A percentile compares a stretch with the other conserved stretches of the same genome.
These are phyloP conservation scores for Termitomyces sp. DNA, from an alignment of 768 basidiomycete genomes.

Conservation along the genomic window DNA sequence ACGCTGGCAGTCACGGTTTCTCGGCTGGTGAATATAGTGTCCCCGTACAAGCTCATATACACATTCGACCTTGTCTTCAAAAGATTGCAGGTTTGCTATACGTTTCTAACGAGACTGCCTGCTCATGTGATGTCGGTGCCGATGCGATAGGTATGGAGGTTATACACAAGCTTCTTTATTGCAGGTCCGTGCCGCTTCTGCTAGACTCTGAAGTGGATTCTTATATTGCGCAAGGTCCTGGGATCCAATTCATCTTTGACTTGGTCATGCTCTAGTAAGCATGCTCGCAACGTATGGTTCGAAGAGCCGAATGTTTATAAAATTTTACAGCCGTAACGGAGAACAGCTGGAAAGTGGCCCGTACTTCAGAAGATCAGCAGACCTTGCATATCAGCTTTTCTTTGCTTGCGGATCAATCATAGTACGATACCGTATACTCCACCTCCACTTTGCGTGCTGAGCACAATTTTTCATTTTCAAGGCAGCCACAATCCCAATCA, in stretches of 20 bases:
- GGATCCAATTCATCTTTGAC: slow-evolving; percentile 58
- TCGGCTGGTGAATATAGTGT: slow-evolving; percentile 46
- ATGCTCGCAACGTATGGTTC: neutral
- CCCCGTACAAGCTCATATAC: slow-evolving; percentile 51
- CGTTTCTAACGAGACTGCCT: neutral
- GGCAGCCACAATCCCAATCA: slow-evolving; percentile 58
- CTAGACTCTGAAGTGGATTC: neutral
- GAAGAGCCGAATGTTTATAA: neutral
- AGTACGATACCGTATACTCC: slow-evolving; percentile 32
- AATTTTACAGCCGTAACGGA: slow-evolving; percentile 48
- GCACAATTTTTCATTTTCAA: neutral
- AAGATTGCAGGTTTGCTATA: slow-evolving; percentile 44
- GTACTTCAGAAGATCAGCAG: slow-evolving; percentile 56
- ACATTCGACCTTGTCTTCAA: slow-evolving; percentile 34
- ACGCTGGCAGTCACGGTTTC: slow-evolving; percentile 57
- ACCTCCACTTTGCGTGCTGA: neutral
- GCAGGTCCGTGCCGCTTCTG: slow-evolving; percentile 38
- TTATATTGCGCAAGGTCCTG: slow-evolving; percentile 26
- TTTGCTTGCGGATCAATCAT: slow-evolving; percentile 50
- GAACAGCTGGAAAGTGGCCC: slow-evolving; percentile 58
- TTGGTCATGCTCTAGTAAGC: slow-evolving; percentile 66
- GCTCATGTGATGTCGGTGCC: neutral
- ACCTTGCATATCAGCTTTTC: slow-evolving; percentile 72
- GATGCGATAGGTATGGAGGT: slow-evolving; percentile 59
- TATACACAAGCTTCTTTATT: slow-evolving; percentile 68